A percentile compares a stretch with the other conserved stretches of the same genome.
phyloP scores from a whole-genome alignment of 441 rosid genomes.

The Macaranga tanarius region DNA sequence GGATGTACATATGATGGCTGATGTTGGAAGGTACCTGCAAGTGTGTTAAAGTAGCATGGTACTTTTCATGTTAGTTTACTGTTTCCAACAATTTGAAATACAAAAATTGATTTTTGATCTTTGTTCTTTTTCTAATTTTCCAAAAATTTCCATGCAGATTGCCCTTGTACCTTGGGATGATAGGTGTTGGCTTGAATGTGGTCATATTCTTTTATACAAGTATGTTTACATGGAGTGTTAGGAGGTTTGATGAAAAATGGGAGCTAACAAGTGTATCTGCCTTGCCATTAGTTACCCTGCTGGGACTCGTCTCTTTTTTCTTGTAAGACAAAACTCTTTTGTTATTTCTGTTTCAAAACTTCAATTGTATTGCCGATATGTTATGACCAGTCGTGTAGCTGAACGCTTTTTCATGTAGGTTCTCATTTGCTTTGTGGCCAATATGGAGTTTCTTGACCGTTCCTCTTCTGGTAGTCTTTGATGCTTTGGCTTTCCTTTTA shows the following conservation, averaged over 20 bases:
- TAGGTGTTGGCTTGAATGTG: slow-evolving; percentile 63
- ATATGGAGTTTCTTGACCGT: slow-evolving; percentile 95
- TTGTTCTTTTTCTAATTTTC: slow-evolving; percentile 15
- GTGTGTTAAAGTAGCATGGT: background rate
- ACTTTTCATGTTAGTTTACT: background rate
- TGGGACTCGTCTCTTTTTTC: slow-evolving; percentile 86
- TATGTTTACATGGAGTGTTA: slow-evolving; percentile 69
- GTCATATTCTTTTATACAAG: slow-evolving; percentile 78
- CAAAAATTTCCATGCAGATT: slow-evolving; percentile 47
- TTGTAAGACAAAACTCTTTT: slow-evolving; percentile 51
- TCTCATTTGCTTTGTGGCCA: slow-evolving; percentile 88
- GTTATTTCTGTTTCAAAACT: slow-evolving; percentile 15
- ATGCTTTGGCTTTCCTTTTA: background rate
- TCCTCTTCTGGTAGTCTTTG: slow-evolving; percentile 77
- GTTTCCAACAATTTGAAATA: slow-evolving; percentile 13
- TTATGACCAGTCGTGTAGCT: slow-evolving; percentile 19
- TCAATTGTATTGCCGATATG: slow-evolving; percentile 13
- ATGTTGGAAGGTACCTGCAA: background rate
- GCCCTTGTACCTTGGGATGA: slow-evolving; percentile 81
- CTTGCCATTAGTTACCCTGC: slow-evolving; percentile 76
- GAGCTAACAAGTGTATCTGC: slow-evolving; percentile 71
- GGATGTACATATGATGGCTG: slow-evolving; percentile 1
- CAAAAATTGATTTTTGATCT: background rate
- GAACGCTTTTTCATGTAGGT: slow-evolving; percentile 45
- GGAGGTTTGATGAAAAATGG: slow-evolving; percentile 93